Conservation (phyloP, 1,139 yeast genomes). For the Suhomyces maxii region DNA sequence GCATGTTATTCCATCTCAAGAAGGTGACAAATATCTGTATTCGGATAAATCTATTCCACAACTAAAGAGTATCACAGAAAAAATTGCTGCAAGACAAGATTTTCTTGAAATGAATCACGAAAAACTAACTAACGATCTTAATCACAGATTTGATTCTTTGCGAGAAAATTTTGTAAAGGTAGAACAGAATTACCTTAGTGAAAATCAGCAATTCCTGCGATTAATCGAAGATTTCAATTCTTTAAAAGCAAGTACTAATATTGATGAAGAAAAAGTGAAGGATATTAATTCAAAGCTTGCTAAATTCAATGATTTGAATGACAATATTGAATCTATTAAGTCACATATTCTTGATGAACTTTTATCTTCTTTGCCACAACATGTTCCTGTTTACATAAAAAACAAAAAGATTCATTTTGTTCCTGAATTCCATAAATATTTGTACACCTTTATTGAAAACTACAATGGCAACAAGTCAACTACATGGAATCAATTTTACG, state of each 20-base stretch:
- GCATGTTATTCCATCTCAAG: too few relatives aligned
- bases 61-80: too few relatives aligned
- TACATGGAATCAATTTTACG: conserved; percentile 27
- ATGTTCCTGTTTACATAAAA: conserved; percentile 35
- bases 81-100: conserved; percentile 15
- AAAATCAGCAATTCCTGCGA: conserved; percentile 12
- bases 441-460: conserved; percentile 36
- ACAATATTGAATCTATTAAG: conserved; percentile 24
- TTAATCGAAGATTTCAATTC: conserved; percentile 13
- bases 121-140: conserved; percentile 14
- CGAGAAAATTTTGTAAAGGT: conserved; percentile 18
- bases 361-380: conserved; percentile 26
- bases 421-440: conserved; percentile 43
- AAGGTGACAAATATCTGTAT: too few relatives aligned
- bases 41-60: too few relatives aligned
- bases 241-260: conserved; percentile 4
- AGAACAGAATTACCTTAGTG: conserved; percentile 10
- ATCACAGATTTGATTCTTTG: conserved; percentile 20
- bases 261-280: conserved; percentile 19
- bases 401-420: conserved; percentile 38
- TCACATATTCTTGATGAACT: conserved; percentile 23
- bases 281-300: conserved; percentile 21
- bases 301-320: conserved; percentile 18
- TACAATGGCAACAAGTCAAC: conserved; percentile 18
- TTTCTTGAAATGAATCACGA: conserved; percentile 17